Evolutionary conservation across 2,329 filamentous ascomycete species (phyloP).

Genomic region (Pseudofabraea citricarpa): DNA sequence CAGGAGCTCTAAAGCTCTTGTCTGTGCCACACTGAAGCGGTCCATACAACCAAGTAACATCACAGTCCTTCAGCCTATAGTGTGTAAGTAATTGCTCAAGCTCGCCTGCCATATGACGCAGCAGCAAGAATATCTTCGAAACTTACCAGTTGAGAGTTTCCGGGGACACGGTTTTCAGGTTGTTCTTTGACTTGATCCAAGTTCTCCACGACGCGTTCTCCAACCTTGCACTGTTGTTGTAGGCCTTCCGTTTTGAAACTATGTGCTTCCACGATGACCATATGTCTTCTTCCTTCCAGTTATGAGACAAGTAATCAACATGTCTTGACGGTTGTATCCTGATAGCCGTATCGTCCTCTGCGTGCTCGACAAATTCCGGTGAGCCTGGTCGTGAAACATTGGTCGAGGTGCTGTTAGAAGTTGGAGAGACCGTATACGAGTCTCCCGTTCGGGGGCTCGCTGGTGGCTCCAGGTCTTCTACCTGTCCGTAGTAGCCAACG

Average conservation of each 20-base stretch:
- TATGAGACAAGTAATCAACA: constrained; percentile 90
- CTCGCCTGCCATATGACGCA: constrained; percentile 1
- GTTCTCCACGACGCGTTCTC: constrained; percentile 98
- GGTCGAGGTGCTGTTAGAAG: constrained; percentile 55
- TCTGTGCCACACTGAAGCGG: constrained; percentile 73
- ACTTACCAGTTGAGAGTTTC: constrained; percentile 90
- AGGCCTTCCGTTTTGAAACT: constrained; percentile 71
- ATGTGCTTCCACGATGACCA: constrained; percentile 98
- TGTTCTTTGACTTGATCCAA: constrained; percentile 90
- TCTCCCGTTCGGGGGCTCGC: constrained; percentile 44
- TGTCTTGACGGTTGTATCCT: constrained; percentile 66
- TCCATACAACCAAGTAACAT: constrained; percentile 96
- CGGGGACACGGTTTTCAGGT: constrained; percentile 80
- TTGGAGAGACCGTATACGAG: constrained; percentile 53
- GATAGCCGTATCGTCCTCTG: constrained; percentile 48
- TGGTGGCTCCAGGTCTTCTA: constrained; percentile 46
- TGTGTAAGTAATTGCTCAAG: constrained; percentile 27
- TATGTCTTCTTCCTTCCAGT: constrained; percentile 96
- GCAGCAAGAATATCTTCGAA: neutral
- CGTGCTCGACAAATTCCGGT: constrained; percentile 19
- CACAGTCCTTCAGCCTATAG: constrained; percentile 86
- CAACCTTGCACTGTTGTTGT: constrained; percentile 74
- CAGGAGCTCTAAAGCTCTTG: constrained; percentile 43
- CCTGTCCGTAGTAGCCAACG: constrained; percentile 24
- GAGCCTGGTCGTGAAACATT: constrained; percentile 39